A percentile compares a stretch with the other conserved stretches of the same genome.
Conservation (phyloP, 2,329 filamentous ascomycete genomes). For the Fusarium tjaetaba region DNA sequence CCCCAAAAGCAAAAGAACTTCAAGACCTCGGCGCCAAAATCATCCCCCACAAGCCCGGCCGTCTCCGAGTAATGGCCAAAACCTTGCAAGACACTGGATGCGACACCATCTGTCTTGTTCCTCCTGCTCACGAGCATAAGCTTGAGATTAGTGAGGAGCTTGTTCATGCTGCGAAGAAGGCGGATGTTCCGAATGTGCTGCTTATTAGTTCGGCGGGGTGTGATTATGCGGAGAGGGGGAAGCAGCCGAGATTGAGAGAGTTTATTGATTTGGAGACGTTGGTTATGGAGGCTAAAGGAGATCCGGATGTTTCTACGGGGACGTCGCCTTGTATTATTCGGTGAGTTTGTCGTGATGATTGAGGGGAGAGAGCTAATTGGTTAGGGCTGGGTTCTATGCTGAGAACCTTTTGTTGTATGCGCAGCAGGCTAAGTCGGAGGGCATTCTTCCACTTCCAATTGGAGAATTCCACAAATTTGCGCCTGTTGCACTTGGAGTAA, state of each 20-base stretch:
- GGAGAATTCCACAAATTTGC: constrained; percentile 21
- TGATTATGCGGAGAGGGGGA: constrained; percentile 56
- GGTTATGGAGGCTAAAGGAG: constrained; percentile 56
- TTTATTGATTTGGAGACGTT: constrained; percentile 61
- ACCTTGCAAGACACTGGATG: background rate
- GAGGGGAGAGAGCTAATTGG: background rate
- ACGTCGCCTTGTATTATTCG: constrained; percentile 14
- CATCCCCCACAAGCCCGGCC: constrained; percentile 6
- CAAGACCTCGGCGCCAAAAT: constrained; percentile 14
- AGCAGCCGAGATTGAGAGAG: constrained; percentile 60
- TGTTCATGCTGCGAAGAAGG: constrained; percentile 6
- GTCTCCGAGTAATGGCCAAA: constrained; percentile 4
- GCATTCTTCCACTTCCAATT: background rate
- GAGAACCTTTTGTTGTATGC: constrained; percentile 13
- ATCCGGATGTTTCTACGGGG: background rate
- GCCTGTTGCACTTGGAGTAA: constrained; percentile 15
- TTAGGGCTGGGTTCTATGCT: constrained; percentile 13
- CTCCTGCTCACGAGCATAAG: constrained; percentile 12
- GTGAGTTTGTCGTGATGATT: background rate
- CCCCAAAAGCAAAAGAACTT: constrained; percentile 9
- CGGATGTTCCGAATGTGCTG: constrained; percentile 14
- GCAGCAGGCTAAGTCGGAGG: constrained; percentile 12
- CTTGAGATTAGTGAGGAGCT: constrained; percentile 15
- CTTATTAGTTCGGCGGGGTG: constrained; percentile 16
- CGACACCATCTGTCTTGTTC: constrained; percentile 15